Evolutionary conservation across 1,284 basidiomycete species (phyloP).

Genomic region (Boletus subluridellus): DNA sequence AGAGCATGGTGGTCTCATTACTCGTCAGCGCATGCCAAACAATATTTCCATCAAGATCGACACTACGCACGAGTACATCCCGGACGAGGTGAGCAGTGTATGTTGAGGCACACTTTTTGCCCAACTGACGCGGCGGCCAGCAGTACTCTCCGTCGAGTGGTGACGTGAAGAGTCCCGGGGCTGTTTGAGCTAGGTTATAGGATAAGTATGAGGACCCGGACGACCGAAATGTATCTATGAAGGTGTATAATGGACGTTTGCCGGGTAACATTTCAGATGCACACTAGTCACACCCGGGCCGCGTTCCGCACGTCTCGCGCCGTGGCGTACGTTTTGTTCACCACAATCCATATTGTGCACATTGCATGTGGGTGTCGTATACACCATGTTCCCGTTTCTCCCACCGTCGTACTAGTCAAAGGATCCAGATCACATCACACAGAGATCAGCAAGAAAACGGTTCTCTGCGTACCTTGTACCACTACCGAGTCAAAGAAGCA

Average conservation of each 20-base stretch:
- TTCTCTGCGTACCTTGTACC: no score
- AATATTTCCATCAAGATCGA: conserved; percentile 24
- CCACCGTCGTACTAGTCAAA: no score
- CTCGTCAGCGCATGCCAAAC: conserved; percentile 3
- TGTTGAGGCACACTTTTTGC: neutral
- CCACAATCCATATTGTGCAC: neutral
- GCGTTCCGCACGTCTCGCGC: neutral
- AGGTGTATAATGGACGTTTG: neutral
- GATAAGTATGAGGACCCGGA: neutral
- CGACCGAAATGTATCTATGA: neutral
- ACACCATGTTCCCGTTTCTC: no score
- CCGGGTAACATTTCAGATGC: no score
- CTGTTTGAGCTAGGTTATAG: neutral
- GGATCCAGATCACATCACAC: no score
- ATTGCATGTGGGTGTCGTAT: neutral
- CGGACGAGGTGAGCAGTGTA: conserved; percentile 12
- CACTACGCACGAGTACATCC: conserved; percentile 16
- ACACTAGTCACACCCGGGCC: no score
- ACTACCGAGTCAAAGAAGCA: neutral
- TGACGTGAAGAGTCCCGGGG: neutral
- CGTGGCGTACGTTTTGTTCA: neutral
- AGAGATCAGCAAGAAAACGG: no score
- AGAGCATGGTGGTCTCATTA: neutral
- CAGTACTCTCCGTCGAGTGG: neutral
- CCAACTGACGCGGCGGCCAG: neutral